A percentile compares a stretch with the other conserved stretches of the same genome.
Evolutionary conservation across 164 flowering plant genomes (phyloP).

Genomic region (Stephania cephalantha): DNA sequence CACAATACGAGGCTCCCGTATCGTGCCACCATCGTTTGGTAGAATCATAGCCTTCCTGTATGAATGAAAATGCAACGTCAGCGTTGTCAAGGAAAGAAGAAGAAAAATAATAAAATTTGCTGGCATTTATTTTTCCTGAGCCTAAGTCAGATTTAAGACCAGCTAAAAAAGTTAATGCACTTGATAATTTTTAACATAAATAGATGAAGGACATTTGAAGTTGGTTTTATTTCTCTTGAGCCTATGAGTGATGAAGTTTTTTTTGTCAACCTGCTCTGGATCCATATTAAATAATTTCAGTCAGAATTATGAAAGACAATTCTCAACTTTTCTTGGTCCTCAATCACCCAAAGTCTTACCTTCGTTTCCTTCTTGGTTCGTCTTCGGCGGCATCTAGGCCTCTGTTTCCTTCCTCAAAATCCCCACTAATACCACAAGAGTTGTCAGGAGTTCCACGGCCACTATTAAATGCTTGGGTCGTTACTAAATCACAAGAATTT

Average conservation of each 20-base stretch:
- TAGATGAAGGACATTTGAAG: background rate
- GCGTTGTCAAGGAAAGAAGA: background rate
- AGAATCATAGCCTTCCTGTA: slow-evolving; percentile 50
- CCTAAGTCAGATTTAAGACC: too few relatives aligned
- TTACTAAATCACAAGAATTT: slow-evolving; percentile 21
- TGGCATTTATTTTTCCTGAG: background rate
- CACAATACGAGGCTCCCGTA: slow-evolving; percentile 33
- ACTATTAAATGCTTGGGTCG: slow-evolving; percentile 22
- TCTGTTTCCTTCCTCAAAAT: slow-evolving; percentile 52
- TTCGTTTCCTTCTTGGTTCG: slow-evolving; percentile 61
- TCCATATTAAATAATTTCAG: background rate
- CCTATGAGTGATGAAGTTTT: background rate
- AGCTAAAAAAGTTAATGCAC: too few relatives aligned
- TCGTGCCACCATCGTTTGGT: slow-evolving; percentile 31
- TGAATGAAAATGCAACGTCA: background rate
- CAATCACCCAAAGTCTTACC: slow-evolving; percentile 32
- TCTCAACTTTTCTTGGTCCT: background rate
- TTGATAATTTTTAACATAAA: too few relatives aligned
- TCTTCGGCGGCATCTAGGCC: slow-evolving; percentile 42
- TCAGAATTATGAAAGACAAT: background rate
- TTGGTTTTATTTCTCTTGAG: background rate
- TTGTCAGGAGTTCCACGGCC: slow-evolving; percentile 35
- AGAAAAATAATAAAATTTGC: background rate
- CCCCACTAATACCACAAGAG: slow-evolving; percentile 58
- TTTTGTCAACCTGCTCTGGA: background rate